Conservation (phyloP, 1,284 basidiomycete genomes). For the Calocybe gambosa region DNA sequence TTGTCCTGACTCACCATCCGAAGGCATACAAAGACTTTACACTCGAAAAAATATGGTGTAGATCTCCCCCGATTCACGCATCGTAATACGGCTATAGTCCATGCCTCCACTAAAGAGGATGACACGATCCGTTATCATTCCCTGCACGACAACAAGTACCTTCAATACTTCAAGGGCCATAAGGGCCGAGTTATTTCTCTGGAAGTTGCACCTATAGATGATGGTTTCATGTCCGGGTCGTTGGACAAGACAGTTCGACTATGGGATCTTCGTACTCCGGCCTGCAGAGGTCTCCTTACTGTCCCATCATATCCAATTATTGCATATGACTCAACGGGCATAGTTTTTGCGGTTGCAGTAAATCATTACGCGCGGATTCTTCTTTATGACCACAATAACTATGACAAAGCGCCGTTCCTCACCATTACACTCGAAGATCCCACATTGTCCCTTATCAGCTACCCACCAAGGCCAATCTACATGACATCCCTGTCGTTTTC, state of each 20-base stretch:
- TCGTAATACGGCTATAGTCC: conserved; percentile 76
- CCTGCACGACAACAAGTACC: conserved; percentile 92
- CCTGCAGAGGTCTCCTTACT: conserved; percentile 69
- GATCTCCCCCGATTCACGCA: conserved; percentile 94
- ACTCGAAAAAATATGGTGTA: conserved; percentile 96
- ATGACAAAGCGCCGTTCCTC: conserved; percentile 89
- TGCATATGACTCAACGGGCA: conserved; percentile 85
- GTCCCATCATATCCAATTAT: conserved; percentile 75
- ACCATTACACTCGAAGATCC: conserved; percentile 79
- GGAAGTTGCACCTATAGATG: conserved; percentile 89
- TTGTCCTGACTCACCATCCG: conserved; percentile 19
- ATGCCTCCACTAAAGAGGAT: conserved; percentile 94
- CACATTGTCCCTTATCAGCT: conserved; percentile 63
- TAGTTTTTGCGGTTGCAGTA: conserved; percentile 91
- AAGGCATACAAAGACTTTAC: conserved; percentile 72
- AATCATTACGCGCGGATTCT: conserved; percentile 82
- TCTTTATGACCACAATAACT: conserved; percentile 85
- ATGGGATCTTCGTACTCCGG: conserved; percentile 87
- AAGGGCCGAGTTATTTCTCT: conserved; percentile 84
- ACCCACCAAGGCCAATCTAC: conserved; percentile 82
- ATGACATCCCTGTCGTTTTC: conserved; percentile 93
- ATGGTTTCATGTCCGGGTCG: conserved; percentile 93
- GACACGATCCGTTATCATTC: conserved; percentile 95
- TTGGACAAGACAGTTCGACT: conserved; percentile 93
- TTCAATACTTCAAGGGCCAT: conserved; percentile 95